phyloP scores from a whole-genome alignment of 2,329 filamentous ascomycete genomes.

The Lasiodiplodia gonubiensis region DNA sequence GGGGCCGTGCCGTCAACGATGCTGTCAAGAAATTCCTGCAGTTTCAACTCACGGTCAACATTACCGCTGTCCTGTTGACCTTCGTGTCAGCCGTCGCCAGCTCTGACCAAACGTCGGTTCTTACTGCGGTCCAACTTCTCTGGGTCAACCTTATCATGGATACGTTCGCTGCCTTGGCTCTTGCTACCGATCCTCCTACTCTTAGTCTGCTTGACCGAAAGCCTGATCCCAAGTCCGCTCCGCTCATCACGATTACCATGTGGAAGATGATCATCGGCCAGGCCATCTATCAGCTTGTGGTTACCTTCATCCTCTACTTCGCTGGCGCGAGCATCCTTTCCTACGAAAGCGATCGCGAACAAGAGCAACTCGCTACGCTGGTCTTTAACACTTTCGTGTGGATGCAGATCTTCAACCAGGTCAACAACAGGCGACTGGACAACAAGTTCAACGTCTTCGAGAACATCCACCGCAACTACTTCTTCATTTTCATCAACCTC shows the following conservation, averaged over 20 bases:
- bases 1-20: conserved; percentile 49
- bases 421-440: conserved; percentile 94
- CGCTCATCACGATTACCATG: conserved; percentile 83
- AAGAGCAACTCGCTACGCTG: conserved; percentile 69
- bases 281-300: conserved; percentile 77
- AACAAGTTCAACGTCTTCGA: conserved; percentile 97
- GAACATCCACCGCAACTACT: conserved; percentile 80
- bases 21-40: conserved; percentile 73
- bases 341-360: conserved; percentile 55
- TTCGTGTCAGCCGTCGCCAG: conserved; percentile 85
- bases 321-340: conserved; percentile 67
- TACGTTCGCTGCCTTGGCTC: conserved; percentile 83
- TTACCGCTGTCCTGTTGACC: conserved; percentile 80
- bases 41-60: conserved; percentile 79
- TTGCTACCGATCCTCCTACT: conserved; percentile 84
- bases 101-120: conserved; percentile 70
- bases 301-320: conserved; percentile 73
- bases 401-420: conserved; percentile 99
- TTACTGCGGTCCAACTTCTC: conserved; percentile 83
- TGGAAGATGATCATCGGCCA: conserved; percentile 77
- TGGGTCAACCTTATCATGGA: conserved; percentile 97
- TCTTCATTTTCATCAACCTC: conserved; percentile 84
- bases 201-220: conserved; percentile 80
- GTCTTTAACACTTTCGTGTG: conserved; percentile 99
- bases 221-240: conserved; percentile 78